Conservation (phyloP, 805 yeast species). For the Ogataea polymorpha region DNA sequence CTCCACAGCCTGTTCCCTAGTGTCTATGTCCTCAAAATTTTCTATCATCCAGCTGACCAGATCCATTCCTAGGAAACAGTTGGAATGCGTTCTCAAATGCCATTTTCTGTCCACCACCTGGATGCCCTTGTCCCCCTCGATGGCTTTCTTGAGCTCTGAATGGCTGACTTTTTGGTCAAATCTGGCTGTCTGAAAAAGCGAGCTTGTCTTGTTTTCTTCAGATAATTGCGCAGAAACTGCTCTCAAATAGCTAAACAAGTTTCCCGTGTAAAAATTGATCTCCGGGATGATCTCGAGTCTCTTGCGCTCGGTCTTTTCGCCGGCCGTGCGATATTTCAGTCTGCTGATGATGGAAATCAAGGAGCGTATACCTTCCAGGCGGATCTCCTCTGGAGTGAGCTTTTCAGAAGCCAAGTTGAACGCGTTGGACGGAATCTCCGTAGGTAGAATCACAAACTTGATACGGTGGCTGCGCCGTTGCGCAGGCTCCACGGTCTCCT, state of each 20-base stretch:
- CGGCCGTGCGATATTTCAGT: constrained; percentile 45
- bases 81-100: constrained; percentile 79
- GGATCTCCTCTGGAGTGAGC: constrained; percentile 77
- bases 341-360: constrained; percentile 61
- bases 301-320: constrained; percentile 36
- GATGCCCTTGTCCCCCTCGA: constrained; percentile 66
- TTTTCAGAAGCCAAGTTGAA: constrained; percentile 48
- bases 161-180: constrained; percentile 51
- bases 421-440: constrained; percentile 60
- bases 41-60: constrained; percentile 82
- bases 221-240: constrained; percentile 29
- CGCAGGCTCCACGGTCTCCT: constrained; percentile 60
- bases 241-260: constrained; percentile 61
- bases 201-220: constrained; percentile 16
- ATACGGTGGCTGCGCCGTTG: constrained; percentile 58
- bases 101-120: constrained; percentile 76
- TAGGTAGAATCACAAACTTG: constrained; percentile 82
- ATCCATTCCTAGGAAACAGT: constrained; percentile 83
- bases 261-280: constrained; percentile 84
- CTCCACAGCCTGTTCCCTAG: constrained; percentile 76
- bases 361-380: constrained; percentile 84
- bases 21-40: constrained; percentile 72
- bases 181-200: constrained; percentile 25
- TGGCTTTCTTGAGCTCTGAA: constrained; percentile 53
- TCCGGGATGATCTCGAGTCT: constrained; percentile 63